A percentile compares a stretch with the other conserved stretches of the same genome.
Evolutionary conservation across 2,329 filamentous ascomycete species (phyloP).

Genomic region (Cordyceps javanica): DNA sequence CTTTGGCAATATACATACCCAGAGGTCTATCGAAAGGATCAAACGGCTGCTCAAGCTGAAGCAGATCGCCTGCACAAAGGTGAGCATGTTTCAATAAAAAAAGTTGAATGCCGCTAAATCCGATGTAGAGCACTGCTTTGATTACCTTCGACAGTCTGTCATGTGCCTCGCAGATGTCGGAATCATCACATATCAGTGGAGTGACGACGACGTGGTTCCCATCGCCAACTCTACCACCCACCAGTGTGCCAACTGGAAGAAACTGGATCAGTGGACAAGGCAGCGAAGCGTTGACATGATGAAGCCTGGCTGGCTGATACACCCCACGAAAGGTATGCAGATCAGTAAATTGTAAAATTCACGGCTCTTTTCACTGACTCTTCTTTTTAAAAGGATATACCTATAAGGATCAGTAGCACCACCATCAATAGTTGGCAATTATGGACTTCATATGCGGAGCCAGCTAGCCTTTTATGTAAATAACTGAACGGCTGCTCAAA

Average conservation of each 20-base stretch:
- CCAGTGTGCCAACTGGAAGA: conserved; percentile 14
- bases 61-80: conserved; percentile 12
- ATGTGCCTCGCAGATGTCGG: conserved; percentile 10
- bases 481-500: too few relatives aligned
- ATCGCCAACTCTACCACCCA: conserved; percentile 13
- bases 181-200: conserved; percentile 14
- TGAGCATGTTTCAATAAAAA: neutral
- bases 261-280: conserved; percentile 11
- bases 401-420: conserved; percentile 4
- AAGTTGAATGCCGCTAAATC: neutral
- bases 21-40: conserved; percentile 1
- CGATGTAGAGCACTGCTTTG: conserved; percentile 7
- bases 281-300: conserved; percentile 11
- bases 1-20: conserved; percentile 12
- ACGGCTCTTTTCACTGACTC: neutral
- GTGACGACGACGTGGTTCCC: conserved; percentile 3
- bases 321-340: neutral
- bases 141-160: conserved; percentile 10
- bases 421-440: too few relatives aligned
- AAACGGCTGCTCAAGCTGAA: neutral
- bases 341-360: neutral
- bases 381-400: conserved; percentile 1
- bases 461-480: neutral
- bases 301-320: conserved; percentile 10
- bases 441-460: too few relatives aligned